Conservation (phyloP, 768 basidiomycete species). For the Lepiota brunneoincarnata region DNA sequence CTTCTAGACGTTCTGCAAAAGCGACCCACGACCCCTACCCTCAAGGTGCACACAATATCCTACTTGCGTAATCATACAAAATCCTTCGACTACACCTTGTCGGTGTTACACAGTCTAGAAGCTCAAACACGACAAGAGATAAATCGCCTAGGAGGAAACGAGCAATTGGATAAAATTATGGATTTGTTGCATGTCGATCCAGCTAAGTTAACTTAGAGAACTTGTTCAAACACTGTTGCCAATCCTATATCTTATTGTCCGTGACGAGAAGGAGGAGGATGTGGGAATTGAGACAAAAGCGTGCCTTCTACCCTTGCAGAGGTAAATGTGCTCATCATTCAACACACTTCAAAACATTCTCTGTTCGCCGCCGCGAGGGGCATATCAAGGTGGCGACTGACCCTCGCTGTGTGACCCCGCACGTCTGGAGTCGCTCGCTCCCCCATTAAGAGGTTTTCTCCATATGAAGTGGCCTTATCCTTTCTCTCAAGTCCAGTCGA, state of each 20-base stretch:
- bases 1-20: conserved; percentile 83
- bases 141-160: conserved; percentile 73
- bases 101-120: conserved; percentile 66
- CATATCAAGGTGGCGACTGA: too few species aligned
- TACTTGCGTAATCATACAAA: conserved; percentile 75
- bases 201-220: background rate
- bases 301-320: too few species aligned
- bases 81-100: conserved; percentile 85
- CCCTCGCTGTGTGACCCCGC: too few species aligned
- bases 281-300: too few species aligned
- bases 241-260: background rate
- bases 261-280: too few species aligned
- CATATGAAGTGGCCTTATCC: too few species aligned
- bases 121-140: conserved; percentile 69
- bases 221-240: background rate
- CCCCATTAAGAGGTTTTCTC: too few species aligned
- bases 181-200: conserved; percentile 44
- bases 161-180: conserved; percentile 54
- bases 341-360: too few species aligned
- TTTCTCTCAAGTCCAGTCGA: too few species aligned
- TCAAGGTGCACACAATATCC: conserved; percentile 77
- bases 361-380: too few species aligned
- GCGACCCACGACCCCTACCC: conserved; percentile 74
- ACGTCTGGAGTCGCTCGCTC: too few species aligned
- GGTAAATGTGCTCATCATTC: too few species aligned